A percentile compares a stretch with the other conserved stretches of the same genome.
phyloP scores from a whole-genome alignment of 1,284 basidiomycete species.

The Schizopora paradoxa region DNA sequence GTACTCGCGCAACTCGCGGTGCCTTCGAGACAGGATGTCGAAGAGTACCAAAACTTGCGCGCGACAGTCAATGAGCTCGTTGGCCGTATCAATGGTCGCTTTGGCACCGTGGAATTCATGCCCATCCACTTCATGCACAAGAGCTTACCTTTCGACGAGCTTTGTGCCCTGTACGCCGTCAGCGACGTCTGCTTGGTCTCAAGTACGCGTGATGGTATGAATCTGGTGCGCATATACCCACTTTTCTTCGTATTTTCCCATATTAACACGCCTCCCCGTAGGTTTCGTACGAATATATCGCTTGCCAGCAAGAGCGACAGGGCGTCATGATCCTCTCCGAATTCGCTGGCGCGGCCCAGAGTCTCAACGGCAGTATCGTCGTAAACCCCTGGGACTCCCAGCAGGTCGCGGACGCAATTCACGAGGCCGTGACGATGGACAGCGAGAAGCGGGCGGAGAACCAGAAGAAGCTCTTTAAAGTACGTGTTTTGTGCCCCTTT shows the following conservation, averaged over 20 bases:
- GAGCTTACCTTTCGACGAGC: conserved; percentile 87
- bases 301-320: conserved; percentile 87
- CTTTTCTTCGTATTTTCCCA: not conserved
- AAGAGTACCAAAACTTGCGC: conserved; percentile 97
- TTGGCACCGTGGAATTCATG: conserved; percentile 98
- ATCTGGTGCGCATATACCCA: conserved; percentile 62
- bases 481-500: conserved; percentile 25
- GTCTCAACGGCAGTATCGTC: conserved; percentile 87
- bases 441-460: conserved; percentile 79
- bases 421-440: conserved; percentile 90
- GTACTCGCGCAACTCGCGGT: conserved; percentile 96
- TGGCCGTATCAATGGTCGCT: conserved; percentile 95
- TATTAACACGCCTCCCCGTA: conserved; percentile 29
- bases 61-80: conserved; percentile 97
- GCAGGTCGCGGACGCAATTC: conserved; percentile 93
- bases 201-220: conserved; percentile 97
- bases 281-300: conserved; percentile 99
- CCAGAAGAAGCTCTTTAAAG: conserved; percentile 90
- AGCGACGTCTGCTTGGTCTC: conserved; percentile 96
- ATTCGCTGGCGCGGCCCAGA: conserved; percentile 97
- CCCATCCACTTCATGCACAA: conserved; percentile 99
- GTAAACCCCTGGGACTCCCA: conserved; percentile 97
- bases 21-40: conserved; percentile 95
- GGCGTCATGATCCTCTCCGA: conserved; percentile 98
- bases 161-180: conserved; percentile 94